Evolutionary conservation across 164 flowering plant genomes (phyloP).

Genomic region (Saururus chinensis): DNA sequence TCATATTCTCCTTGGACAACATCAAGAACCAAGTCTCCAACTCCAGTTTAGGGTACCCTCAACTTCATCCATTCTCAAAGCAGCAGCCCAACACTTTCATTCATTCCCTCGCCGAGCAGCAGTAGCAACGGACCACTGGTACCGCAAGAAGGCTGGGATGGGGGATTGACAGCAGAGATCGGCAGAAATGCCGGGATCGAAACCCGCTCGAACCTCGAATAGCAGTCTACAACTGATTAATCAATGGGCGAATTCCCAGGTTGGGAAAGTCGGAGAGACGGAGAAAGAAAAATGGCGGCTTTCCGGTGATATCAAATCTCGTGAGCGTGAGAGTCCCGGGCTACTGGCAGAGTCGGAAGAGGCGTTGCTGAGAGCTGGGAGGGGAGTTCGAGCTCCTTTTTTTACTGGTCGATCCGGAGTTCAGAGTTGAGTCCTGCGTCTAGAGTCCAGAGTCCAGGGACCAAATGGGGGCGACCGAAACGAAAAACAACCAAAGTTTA

Average conservation of each 20-base stretch:
- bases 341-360: neutral
- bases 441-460: slow-evolving; percentile 1
- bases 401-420: neutral
- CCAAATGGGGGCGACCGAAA: neutral
- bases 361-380: neutral
- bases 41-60: slow-evolving; percentile 10
- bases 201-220: neutral
- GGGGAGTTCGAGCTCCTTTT: no score
- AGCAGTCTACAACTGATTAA: neutral
- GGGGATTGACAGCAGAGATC: neutral
- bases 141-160: neutral
- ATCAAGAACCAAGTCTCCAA: slow-evolving; percentile 15
- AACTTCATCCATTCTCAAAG: slow-evolving; percentile 25
- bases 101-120: slow-evolving; percentile 7
- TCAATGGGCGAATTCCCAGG: neutral
- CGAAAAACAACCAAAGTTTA: neutral
- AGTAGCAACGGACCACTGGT: neutral
- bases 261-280: neutral
- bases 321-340: neutral
- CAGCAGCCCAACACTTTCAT: slow-evolving; percentile 25
- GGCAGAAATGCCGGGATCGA: neutral
- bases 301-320: neutral
- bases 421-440: no score
- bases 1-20: slow-evolving; percentile 51
- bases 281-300: neutral